A percentile compares a stretch with the other conserved stretches of the same genome.
Evolutionary conservation across 148 eudicot species (phyloP).

Genomic region (Heliosperma pusillum): DNA sequence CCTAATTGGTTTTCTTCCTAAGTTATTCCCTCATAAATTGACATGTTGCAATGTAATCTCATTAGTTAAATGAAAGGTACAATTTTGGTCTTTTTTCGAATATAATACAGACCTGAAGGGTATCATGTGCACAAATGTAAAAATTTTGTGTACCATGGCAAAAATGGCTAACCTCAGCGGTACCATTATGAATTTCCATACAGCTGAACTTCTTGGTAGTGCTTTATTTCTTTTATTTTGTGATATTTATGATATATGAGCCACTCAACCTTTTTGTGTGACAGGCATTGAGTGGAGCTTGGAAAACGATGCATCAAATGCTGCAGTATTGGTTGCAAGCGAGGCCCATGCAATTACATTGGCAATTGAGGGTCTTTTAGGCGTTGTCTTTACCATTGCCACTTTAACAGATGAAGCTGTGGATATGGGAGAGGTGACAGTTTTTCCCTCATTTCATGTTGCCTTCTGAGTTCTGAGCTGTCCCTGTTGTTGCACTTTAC

Average conservation of each 20-base stretch:
- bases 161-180: no score
- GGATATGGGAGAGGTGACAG: constrained; percentile 87
- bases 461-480: background rate
- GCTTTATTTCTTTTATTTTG: background rate
- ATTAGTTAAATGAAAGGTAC: no score
- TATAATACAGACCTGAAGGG: no score
- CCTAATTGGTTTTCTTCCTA: no score
- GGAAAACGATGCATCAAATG: constrained; percentile 96
- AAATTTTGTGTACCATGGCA: no score
- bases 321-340: constrained; percentile 97
- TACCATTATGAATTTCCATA: no score
- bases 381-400: constrained; percentile 96
- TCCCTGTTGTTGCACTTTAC: constrained; percentile 2
- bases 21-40: no score
- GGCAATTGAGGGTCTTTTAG: constrained; percentile 95
- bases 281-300: constrained; percentile 97
- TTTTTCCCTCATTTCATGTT: constrained; percentile 4
- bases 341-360: constrained; percentile 97
- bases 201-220: background rate
- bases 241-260: constrained; percentile 3
- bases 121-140: no score
- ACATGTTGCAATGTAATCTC: no score
- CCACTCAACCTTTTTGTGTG: constrained; percentile 17
- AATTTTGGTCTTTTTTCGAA: no score
- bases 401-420: constrained; percentile 98